phyloP scores from a whole-genome alignment of 2,329 filamentous ascomycete genomes.

The Xylogone sp. region DNA sequence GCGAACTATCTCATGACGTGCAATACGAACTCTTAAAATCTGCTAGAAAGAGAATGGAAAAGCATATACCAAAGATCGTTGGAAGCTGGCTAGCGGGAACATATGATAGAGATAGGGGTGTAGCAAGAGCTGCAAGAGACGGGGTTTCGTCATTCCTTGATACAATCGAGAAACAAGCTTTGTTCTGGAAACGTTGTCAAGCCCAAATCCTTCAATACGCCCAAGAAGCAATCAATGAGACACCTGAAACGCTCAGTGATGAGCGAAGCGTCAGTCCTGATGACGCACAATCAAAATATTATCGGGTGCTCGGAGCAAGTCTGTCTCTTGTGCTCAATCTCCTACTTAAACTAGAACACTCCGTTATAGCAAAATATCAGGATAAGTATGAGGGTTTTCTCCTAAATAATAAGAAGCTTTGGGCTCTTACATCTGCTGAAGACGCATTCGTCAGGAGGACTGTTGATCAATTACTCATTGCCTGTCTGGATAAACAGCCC shows the following conservation, averaged over 20 bases:
- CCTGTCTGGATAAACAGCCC: conserved; percentile 43
- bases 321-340: conserved; percentile 53
- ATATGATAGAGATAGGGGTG: conserved; percentile 79
- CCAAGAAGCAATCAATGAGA: conserved; percentile 75
- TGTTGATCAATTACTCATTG: conserved; percentile 46
- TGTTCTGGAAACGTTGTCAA: conserved; percentile 81
- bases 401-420: conserved; percentile 55
- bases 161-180: conserved; percentile 71
- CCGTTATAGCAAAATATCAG: conserved; percentile 57
- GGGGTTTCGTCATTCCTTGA: conserved; percentile 73
- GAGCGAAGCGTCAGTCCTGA: conserved; percentile 79
- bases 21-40: conserved; percentile 61
- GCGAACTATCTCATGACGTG: conserved; percentile 77
- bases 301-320: conserved; percentile 61
- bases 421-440: conserved; percentile 63
- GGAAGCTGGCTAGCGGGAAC: conserved; percentile 89
- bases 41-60: conserved; percentile 78
- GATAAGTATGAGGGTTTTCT: conserved; percentile 65
- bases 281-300: conserved; percentile 82
- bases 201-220: conserved; percentile 78
- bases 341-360: conserved; percentile 41
- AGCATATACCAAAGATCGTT: conserved; percentile 70
- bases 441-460: conserved; percentile 50
- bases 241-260: conserved; percentile 78
- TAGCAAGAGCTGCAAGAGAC: conserved; percentile 71